These are phyloP conservation scores for Claviceps arundinis DNA, from an alignment of 2,329 filamentous ascomycete species.

Conservation along the genomic window DNA sequence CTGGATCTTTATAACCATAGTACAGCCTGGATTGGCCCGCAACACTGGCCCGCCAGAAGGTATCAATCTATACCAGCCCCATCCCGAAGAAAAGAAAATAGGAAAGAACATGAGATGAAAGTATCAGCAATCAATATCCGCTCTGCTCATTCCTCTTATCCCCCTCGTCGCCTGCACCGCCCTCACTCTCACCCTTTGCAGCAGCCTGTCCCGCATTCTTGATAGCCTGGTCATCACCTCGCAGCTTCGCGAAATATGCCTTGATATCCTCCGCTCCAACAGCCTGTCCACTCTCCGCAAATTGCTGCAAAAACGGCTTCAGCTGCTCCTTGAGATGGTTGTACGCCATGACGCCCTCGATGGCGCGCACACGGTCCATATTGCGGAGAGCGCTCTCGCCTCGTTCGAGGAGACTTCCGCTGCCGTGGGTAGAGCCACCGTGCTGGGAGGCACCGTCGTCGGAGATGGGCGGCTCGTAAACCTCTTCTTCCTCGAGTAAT, in stretches of 20 bases:
- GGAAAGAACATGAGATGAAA: background rate
- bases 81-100: too few relatives aligned
- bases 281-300: slow-evolving; percentile 77
- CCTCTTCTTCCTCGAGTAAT: slow-evolving; percentile 86
- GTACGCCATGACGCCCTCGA: slow-evolving; percentile 96
- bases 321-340: slow-evolving; percentile 92
- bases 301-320: slow-evolving; percentile 88
- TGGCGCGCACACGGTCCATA: slow-evolving; percentile 82
- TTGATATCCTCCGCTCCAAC: slow-evolving; percentile 96
- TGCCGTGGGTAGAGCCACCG: slow-evolving; percentile 49
- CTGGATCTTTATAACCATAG: too few relatives aligned
- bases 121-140: slow-evolving; percentile 27
- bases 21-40: too few relatives aligned
- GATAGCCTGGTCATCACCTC: slow-evolving; percentile 72
- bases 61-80: too few relatives aligned
- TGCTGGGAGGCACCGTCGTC: slow-evolving; percentile 40
- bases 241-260: slow-evolving; percentile 83
- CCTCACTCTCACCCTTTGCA: slow-evolving; percentile 19
- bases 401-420: slow-evolving; percentile 74
- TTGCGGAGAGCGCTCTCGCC: slow-evolving; percentile 87
- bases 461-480: slow-evolving; percentile 83
- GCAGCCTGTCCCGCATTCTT: slow-evolving; percentile 45
- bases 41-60: too few relatives aligned
- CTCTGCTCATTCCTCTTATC: slow-evolving; percentile 37
- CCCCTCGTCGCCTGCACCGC: slow-evolving; percentile 17